Conservation (phyloP, 2,329 filamentous ascomycete species). For the Monosporascus sp. region DNA sequence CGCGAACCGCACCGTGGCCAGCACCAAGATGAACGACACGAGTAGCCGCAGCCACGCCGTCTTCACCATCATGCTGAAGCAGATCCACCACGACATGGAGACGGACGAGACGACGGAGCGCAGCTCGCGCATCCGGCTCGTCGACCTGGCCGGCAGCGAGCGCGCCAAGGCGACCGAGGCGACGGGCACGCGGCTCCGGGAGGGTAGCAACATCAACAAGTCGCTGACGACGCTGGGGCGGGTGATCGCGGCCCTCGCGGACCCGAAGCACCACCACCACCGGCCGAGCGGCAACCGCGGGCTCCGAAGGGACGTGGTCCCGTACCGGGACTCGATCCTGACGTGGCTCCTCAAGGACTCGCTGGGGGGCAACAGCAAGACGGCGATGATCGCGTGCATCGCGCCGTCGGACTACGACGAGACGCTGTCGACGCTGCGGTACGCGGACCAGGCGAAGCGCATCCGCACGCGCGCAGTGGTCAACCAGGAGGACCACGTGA, state of each 20-base stretch:
- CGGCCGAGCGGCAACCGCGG: constrained; percentile 43
- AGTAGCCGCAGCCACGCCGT: constrained; percentile 94
- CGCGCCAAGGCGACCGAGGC: constrained; percentile 93
- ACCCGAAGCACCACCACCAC: constrained; percentile 51
- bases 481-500: constrained; percentile 85
- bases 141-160: constrained; percentile 92
- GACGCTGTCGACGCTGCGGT: constrained; percentile 90
- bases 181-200: constrained; percentile 81
- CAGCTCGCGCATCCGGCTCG: constrained; percentile 86
- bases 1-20: constrained; percentile 78
- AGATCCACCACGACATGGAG: constrained; percentile 94
- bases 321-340: constrained; percentile 84
- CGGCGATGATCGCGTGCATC: constrained; percentile 98
- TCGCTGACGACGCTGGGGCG: constrained; percentile 92
- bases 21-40: constrained; percentile 99
- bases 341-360: constrained; percentile 92
- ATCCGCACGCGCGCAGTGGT: constrained; percentile 92
- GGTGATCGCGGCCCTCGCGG: constrained; percentile 87
- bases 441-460: constrained; percentile 95
- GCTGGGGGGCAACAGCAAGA: constrained; percentile 94
- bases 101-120: constrained; percentile 98
- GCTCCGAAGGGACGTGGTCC: constrained; percentile 59
- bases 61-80: constrained; percentile 96
- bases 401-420: constrained; percentile 95
- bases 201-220: constrained; percentile 99